These are phyloP conservation scores for Artomyces pyxidatus DNA, from an alignment of 768 basidiomycete species.

Conservation along the genomic window DNA sequence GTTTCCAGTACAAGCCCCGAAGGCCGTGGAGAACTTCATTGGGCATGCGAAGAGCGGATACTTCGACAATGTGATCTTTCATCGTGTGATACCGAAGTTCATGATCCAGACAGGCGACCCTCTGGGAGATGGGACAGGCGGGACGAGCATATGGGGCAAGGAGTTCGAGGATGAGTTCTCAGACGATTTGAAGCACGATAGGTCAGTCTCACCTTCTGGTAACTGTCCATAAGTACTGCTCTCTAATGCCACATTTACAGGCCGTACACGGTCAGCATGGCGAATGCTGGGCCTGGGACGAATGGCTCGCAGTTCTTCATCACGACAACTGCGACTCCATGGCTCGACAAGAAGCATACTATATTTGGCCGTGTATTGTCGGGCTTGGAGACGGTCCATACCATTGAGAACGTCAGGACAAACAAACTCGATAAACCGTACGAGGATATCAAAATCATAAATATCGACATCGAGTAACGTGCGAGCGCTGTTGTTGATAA, in stretches of 20 bases:
- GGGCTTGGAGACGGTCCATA: constrained; percentile 84
- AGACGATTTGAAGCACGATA: constrained; percentile 82
- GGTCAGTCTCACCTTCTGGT: constrained; percentile 36
- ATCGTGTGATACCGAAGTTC: constrained; percentile 96
- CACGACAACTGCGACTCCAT: constrained; percentile 89
- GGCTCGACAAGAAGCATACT: constrained; percentile 88
- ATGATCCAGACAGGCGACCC: constrained; percentile 98
- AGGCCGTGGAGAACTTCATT: constrained; percentile 96
- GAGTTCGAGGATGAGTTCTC: constrained; percentile 94
- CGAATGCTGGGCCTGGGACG: constrained; percentile 81
- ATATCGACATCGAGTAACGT: constrained; percentile 66
- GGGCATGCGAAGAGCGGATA: constrained; percentile 84
- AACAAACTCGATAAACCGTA: constrained; percentile 84
- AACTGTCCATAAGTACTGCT: background rate
- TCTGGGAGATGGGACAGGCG: constrained; percentile 90
- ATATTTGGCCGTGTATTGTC: constrained; percentile 87
- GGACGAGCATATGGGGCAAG: constrained; percentile 80
- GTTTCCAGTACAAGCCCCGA: constrained; percentile 90
- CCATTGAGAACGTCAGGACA: constrained; percentile 85
- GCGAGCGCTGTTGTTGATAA: too few relatives aligned
- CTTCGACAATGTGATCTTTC: constrained; percentile 91
- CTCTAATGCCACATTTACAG: constrained; percentile 29
- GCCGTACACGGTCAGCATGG: constrained; percentile 95
- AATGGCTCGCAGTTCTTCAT: constrained; percentile 99
- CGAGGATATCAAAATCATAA: constrained; percentile 89